These are phyloP conservation scores for Botrytis deweyae DNA, from an alignment of 2,329 filamentous ascomycete species.

Conservation along the genomic window DNA sequence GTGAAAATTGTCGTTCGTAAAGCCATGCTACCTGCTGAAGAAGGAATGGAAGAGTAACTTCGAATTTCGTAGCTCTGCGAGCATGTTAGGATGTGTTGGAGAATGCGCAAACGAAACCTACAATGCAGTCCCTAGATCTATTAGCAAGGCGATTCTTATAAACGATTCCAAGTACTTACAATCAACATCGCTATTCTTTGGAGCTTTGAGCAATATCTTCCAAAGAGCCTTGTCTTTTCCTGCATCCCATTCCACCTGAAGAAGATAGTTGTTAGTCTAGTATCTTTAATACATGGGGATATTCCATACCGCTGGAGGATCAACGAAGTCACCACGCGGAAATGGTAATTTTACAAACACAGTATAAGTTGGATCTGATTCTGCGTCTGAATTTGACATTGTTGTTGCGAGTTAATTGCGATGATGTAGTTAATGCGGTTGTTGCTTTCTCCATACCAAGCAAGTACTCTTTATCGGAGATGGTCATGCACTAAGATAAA, in stretches of 20 bases:
- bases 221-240: constrained; percentile 85
- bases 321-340: constrained; percentile 79
- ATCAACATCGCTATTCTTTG: constrained; percentile 78
- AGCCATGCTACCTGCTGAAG: constrained; percentile 92
- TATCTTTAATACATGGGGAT: not conserved
- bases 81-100: constrained; percentile 10
- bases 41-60: constrained; percentile 84
- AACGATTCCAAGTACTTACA: constrained; percentile 54
- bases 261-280: constrained; percentile 23
- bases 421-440: constrained; percentile 1
- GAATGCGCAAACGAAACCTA: constrained; percentile 46
- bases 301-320: constrained; percentile 74
- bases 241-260: constrained; percentile 81
- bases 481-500: constrained; percentile 31
- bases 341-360: constrained; percentile 91
- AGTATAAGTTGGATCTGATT: constrained; percentile 48
- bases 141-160: constrained; percentile 24
- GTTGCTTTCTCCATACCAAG: constrained; percentile 20
- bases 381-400: constrained; percentile 30
- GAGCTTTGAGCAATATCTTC: constrained; percentile 81
- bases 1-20: constrained; percentile 84
- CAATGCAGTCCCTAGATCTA: constrained; percentile 68
- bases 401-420: constrained; percentile 20
- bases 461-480: constrained; percentile 26
- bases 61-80: constrained; percentile 68